Percentiles rank a stretch among this genome's conserved stretches.
These are phyloP conservation scores for Tolypocladium pustulatum DNA, from an alignment of 2,329 filamentous ascomycete genomes.

Conservation along the genomic window DNA sequence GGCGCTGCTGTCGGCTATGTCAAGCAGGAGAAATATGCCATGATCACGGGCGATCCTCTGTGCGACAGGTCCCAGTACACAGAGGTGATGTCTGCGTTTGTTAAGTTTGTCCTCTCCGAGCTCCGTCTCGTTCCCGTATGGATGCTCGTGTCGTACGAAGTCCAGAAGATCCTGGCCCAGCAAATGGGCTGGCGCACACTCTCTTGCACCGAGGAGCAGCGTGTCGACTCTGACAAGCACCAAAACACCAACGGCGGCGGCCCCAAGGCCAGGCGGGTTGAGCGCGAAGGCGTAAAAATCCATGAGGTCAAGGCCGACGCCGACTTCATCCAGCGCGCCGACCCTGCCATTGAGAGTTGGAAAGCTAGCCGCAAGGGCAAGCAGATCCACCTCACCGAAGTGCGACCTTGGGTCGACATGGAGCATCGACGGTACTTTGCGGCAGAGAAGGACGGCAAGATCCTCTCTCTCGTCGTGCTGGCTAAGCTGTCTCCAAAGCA, in stretches of 20 bases:
- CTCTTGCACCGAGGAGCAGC: conserved; percentile 81
- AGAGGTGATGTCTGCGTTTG: conserved; percentile 62
- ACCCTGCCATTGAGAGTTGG: conserved; percentile 71
- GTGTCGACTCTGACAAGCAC: conserved; percentile 66
- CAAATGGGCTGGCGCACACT: conserved; percentile 82
- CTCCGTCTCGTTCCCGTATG: conserved; percentile 67
- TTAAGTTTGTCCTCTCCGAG: conserved; percentile 64
- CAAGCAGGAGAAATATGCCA: conserved; percentile 63
- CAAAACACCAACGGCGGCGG: conserved; percentile 47
- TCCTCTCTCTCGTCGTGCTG: conserved; percentile 71
- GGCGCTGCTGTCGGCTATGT: conserved; percentile 83
- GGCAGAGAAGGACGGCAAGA: conserved; percentile 61
- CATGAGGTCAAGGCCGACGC: conserved; percentile 60
- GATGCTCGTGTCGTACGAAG: conserved; percentile 72
- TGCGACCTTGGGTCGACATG: conserved; percentile 77
- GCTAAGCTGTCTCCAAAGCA: conserved; percentile 70
- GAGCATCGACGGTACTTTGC: conserved; percentile 81
- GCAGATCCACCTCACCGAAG: conserved; percentile 84
- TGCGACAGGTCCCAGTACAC: conserved; percentile 71
- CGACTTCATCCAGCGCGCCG: conserved; percentile 58
- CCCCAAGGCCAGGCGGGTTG: conserved; percentile 69
- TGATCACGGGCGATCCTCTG: conserved; percentile 79
- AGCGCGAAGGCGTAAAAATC: conserved; percentile 76
- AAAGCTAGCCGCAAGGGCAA: conserved; percentile 66
- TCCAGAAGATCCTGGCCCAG: conserved; percentile 70